phyloP scores from a whole-genome alignment of 2,329 filamentous ascomycete species.

The Xylariaceae sp. region DNA sequence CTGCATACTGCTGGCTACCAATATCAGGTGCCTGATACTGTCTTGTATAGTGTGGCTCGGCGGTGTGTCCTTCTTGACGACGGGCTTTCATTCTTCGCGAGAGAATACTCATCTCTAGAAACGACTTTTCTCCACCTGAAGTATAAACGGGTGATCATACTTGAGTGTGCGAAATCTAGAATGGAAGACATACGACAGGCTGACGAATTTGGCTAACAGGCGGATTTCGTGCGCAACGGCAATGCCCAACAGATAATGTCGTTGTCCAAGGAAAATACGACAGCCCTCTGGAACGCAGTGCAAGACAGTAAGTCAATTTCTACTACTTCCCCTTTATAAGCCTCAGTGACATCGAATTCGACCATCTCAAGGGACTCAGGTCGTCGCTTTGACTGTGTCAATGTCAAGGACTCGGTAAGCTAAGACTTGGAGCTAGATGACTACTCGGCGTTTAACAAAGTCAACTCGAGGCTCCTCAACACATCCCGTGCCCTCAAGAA shows the following conservation, averaged over 20 bases:
- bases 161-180: background rate
- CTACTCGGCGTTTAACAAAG: slow-evolving; percentile 64
- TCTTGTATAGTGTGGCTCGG: too few species aligned
- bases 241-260: slow-evolving; percentile 89
- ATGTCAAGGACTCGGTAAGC: background rate
- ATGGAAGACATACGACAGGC: background rate
- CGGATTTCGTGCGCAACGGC: slow-evolving; percentile 83
- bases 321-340: too few species aligned
- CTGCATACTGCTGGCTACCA: too few species aligned
- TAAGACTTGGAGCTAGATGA: slow-evolving; percentile 52
- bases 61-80: too few species aligned
- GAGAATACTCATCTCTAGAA: too few species aligned
- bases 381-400: too few species aligned
- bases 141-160: too few species aligned
- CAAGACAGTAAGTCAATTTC: slow-evolving; percentile 66
- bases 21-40: too few species aligned
- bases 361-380: background rate
- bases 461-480: slow-evolving; percentile 74
- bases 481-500: slow-evolving; percentile 71
- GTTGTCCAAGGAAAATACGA: slow-evolving; percentile 78
- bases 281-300: slow-evolving; percentile 76
- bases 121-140: too few species aligned
- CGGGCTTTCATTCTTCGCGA: background rate
- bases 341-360: too few species aligned
- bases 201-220: slow-evolving; percentile 38